phyloP scores from a whole-genome alignment of 108 stramenopile genomes.

The Nitzschia putrida region DNA sequence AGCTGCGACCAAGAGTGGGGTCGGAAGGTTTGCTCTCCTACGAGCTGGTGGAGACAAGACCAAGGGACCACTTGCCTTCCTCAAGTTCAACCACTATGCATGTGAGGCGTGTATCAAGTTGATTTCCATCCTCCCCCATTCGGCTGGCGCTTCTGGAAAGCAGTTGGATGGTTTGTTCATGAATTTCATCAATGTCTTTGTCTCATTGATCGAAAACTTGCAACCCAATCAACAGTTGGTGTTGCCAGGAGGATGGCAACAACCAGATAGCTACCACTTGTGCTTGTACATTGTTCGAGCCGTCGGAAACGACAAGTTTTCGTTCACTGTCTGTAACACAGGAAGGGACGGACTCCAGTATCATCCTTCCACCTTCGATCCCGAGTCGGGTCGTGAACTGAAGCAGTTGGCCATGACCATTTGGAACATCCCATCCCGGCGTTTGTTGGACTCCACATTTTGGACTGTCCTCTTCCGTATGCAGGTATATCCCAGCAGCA shows the following conservation, averaged over 20 bases:
- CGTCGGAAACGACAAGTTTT: slow-evolving; percentile 68
- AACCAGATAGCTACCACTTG: slow-evolving; percentile 73
- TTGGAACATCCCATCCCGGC: slow-evolving; percentile 79
- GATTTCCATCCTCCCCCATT: slow-evolving; percentile 79
- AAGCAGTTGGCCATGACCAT: slow-evolving; percentile 85
- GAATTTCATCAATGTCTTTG: slow-evolving; percentile 87
- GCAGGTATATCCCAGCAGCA: slow-evolving; percentile 86
- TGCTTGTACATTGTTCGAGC: slow-evolving; percentile 84
- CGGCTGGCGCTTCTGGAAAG: slow-evolving; percentile 80
- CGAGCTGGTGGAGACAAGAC: slow-evolving; percentile 20
- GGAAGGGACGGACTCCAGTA: slow-evolving; percentile 85
- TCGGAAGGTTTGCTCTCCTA: slow-evolving; percentile 43
- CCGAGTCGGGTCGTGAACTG: slow-evolving; percentile 74
- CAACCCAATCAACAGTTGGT: slow-evolving; percentile 78
- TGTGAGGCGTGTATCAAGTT: slow-evolving; percentile 84
- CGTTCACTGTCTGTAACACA: slow-evolving; percentile 86
- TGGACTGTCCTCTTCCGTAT: slow-evolving; percentile 89
- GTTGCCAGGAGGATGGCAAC: slow-evolving; percentile 90
- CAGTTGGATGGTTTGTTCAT: slow-evolving; percentile 77
- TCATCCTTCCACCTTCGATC: slow-evolving; percentile 82
- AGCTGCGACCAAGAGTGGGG: slow-evolving; percentile 27
- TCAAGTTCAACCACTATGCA: slow-evolving; percentile 73
- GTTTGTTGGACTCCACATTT: slow-evolving; percentile 82
- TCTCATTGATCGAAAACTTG: slow-evolving; percentile 76
- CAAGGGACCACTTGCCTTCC: slow-evolving; percentile 53